These are phyloP conservation scores for Funneliformis mosseae DNA, from an alignment of 192 early-diverging fungal genomes.

Conservation along the genomic window DNA sequence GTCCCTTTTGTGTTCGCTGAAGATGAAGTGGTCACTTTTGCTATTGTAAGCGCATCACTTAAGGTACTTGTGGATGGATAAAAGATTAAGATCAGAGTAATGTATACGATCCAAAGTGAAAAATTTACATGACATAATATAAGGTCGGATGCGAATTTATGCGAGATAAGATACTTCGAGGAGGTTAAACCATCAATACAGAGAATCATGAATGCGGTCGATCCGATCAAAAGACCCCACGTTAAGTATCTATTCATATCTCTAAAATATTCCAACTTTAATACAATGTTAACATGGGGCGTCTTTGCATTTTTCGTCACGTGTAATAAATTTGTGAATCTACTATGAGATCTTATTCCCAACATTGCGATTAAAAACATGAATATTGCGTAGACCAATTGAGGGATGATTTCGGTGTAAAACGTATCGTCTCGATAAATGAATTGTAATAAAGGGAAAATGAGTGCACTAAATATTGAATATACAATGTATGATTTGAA, in stretches of 20 bases:
- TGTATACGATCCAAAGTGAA: conserved; percentile 21
- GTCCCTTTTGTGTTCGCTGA: not conserved
- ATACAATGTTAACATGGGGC: not conserved
- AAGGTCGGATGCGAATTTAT: conserved; percentile 9
- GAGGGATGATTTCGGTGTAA: conserved; percentile 44
- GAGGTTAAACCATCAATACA: conserved; percentile 23
- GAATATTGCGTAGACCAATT: conserved; percentile 42
- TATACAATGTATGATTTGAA: conserved; percentile 49
- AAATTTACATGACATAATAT: conserved; percentile 21
- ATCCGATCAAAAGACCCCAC: conserved; percentile 16
- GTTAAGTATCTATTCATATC: conserved; percentile 31
- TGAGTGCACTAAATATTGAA: conserved; percentile 37
- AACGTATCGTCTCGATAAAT: conserved; percentile 31
- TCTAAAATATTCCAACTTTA: conserved; percentile 30
- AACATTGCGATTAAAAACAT: conserved; percentile 14
- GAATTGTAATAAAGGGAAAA: conserved; percentile 46
- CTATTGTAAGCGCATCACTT: not conserved
- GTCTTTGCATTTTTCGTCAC: not conserved
- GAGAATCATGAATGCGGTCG: not conserved
- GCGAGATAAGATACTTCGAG: not conserved
- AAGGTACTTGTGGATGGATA: conserved; percentile 15
- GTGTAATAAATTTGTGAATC: conserved; percentile 21
- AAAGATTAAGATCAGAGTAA: conserved; percentile 25
- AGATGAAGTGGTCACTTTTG: not conserved
- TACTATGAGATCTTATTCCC: conserved; percentile 22